These are phyloP conservation scores for Amanita exitialis DNA, from an alignment of 768 basidiomycete genomes.

Conservation along the genomic window DNA sequence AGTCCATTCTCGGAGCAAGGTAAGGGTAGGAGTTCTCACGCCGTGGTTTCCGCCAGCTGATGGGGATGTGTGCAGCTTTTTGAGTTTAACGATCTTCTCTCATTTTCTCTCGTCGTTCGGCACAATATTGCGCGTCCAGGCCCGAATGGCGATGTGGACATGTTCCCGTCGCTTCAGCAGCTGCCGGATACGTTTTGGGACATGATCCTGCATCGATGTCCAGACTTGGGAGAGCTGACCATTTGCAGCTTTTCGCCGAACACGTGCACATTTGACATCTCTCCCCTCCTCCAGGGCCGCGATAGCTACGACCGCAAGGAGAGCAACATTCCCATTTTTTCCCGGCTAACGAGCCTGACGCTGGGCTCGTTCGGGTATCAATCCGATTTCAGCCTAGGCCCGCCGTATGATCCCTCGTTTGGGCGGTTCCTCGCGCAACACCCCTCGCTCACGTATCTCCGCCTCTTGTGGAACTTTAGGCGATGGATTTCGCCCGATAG, in stretches of 20 bases:
- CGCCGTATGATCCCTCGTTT: constrained; percentile 19
- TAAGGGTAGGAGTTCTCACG: background rate
- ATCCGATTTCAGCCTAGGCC: constrained; percentile 30
- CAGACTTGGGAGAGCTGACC: constrained; percentile 37
- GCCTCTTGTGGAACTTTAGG: constrained; percentile 41
- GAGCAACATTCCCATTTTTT: constrained; percentile 17
- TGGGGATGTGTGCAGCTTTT: constrained; percentile 20
- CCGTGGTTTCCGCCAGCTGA: background rate
- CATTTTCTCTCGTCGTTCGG: constrained; percentile 36
- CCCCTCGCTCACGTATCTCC: constrained; percentile 27
- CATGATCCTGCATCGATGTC: constrained; percentile 36
- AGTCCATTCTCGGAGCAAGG: constrained; percentile 24
- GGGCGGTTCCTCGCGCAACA: constrained; percentile 29
- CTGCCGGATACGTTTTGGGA: constrained; percentile 35
- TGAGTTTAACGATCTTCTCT: constrained; percentile 29
- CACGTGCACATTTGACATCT: constrained; percentile 27
- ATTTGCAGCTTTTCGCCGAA: constrained; percentile 41
- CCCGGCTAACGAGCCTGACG: constrained; percentile 30
- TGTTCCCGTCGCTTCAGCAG: constrained; percentile 24
- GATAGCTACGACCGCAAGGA: background rate
- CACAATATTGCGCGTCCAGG: constrained; percentile 26
- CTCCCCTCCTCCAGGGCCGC: background rate
- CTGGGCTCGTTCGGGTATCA: constrained; percentile 43
- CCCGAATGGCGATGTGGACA: constrained; percentile 5
- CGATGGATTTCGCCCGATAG: constrained; percentile 36